These are phyloP conservation scores for Hypoxylon sp. DNA, from an alignment of 2,329 filamentous ascomycete genomes.

Conservation along the genomic window DNA sequence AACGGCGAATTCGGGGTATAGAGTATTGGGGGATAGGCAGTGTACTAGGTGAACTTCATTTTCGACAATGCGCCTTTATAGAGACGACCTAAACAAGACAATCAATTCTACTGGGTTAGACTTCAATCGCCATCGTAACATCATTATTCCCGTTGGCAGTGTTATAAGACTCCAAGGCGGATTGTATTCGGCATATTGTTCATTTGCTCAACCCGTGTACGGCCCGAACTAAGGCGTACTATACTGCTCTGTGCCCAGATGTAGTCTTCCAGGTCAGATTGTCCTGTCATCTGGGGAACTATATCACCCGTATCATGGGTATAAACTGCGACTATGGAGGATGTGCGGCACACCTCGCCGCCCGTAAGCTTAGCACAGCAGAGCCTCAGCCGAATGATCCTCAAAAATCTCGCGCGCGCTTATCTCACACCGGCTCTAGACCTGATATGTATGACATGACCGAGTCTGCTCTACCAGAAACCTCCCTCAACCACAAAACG, in stretches of 20 bases:
- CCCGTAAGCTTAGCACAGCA: not conserved
- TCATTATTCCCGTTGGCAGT: not conserved
- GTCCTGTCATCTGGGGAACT: not conserved
- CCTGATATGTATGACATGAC: conserved; percentile 1
- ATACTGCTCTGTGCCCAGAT: not conserved
- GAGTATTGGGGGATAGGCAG: not conserved
- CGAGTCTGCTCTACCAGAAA: not conserved
- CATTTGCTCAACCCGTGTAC: not conserved
- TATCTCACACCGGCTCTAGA: conserved; percentile 13
- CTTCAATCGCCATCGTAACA: not conserved
- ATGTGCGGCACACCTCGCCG: not conserved
- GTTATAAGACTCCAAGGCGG: conserved; percentile 3
- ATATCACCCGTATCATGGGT: not conserved
- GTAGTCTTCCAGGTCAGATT: not conserved
- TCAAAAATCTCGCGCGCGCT: conserved; percentile 14
- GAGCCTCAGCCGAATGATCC: conserved; percentile 15
- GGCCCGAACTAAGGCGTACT: not conserved
- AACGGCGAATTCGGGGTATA: no score
- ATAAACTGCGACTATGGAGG: not conserved
- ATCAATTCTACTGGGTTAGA: not conserved
- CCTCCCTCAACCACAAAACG: not conserved
- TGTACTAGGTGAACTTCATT: not conserved
- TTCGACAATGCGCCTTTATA: not conserved
- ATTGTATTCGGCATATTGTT: not conserved
- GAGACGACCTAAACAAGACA: no score